These are phyloP conservation scores for Myriosclerotinia duriaeana DNA, from an alignment of 2,329 filamentous ascomycete genomes.

Conservation along the genomic window DNA sequence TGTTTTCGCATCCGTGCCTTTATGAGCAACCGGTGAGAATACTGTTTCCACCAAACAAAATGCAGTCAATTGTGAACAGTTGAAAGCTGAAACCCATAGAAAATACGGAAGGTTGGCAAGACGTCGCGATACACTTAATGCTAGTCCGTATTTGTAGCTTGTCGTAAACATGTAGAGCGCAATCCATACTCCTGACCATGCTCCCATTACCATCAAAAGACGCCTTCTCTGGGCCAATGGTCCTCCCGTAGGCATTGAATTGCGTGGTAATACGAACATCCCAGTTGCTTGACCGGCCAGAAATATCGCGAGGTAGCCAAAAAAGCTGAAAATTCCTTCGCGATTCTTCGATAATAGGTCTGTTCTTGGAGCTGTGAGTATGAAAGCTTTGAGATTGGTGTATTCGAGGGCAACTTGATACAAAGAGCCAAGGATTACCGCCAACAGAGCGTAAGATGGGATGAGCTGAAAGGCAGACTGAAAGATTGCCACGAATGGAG, in stretches of 20 bases:
- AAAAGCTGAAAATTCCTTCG: conserved; percentile 92
- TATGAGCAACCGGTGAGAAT: conserved; percentile 72
- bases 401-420: conserved; percentile 78
- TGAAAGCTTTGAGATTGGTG: conserved; percentile 76
- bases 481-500: conserved; percentile 83
- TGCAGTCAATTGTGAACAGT: conserved; percentile 74
- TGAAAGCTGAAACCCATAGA: conserved; percentile 90
- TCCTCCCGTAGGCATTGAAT: conserved; percentile 46
- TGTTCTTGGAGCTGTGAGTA: conserved; percentile 76
- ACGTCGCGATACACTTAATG: conserved; percentile 77
- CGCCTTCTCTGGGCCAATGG: conserved; percentile 52
- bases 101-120: conserved; percentile 93
- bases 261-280: conserved; percentile 70
- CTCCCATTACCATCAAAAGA: conserved; percentile 62
- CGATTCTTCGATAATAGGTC: conserved; percentile 85
- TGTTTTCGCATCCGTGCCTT: conserved; percentile 47
- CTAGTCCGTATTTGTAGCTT: conserved; percentile 67
- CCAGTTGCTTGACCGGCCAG: conserved; percentile 83
- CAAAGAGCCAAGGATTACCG: conserved; percentile 62
- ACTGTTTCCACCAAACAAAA: conserved; percentile 77
- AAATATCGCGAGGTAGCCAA: conserved; percentile 93
- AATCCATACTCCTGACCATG: conserved; percentile 68
- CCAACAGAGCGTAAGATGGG: conserved; percentile 74
- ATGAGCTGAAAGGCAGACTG: conserved; percentile 69
- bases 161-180: conserved; percentile 69